phyloP scores from a whole-genome alignment of 345 rosid species.

The Citrus reticulata region DNA sequence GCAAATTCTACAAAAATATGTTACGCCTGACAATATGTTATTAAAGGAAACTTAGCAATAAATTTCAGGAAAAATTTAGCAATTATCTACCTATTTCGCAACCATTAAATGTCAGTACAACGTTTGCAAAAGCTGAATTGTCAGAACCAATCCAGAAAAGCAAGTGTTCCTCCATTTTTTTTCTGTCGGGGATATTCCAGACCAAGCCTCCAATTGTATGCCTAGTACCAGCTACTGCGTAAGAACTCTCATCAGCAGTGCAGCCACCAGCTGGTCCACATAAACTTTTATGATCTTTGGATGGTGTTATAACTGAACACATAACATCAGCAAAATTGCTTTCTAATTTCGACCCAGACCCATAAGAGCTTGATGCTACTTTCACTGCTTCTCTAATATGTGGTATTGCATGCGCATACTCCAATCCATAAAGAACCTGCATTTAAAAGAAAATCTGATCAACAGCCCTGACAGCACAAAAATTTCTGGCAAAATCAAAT shows the following conservation, averaged over 20 bases:
- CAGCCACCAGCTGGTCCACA: conserved; percentile 23
- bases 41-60: neutral
- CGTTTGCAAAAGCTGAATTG: conserved; percentile 76
- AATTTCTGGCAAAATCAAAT: neutral
- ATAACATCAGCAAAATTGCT: conserved; percentile 52
- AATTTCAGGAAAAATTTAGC: conserved; percentile 4
- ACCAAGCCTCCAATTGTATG: conserved; percentile 68
- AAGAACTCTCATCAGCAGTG: conserved; percentile 21
- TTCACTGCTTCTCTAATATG: conserved; percentile 40
- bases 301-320: conserved; percentile 51
- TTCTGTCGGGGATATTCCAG: conserved; percentile 65
- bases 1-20: no score
- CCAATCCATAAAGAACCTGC: conserved; percentile 91
- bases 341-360: conserved; percentile 19
- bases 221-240: conserved; percentile 20
- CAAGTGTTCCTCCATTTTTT: conserved; percentile 60
- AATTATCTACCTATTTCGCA: conserved; percentile 71
- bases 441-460: conserved; percentile 8
- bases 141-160: conserved; percentile 81
- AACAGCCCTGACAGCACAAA: neutral
- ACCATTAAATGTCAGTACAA: conserved; percentile 72
- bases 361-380: conserved; percentile 28
- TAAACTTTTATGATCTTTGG: conserved; percentile 24
- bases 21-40: no score
- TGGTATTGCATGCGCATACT: conserved; percentile 61